Evolutionary conservation across 768 basidiomycete species (phyloP).

Genomic region (Mycena venus): DNA sequence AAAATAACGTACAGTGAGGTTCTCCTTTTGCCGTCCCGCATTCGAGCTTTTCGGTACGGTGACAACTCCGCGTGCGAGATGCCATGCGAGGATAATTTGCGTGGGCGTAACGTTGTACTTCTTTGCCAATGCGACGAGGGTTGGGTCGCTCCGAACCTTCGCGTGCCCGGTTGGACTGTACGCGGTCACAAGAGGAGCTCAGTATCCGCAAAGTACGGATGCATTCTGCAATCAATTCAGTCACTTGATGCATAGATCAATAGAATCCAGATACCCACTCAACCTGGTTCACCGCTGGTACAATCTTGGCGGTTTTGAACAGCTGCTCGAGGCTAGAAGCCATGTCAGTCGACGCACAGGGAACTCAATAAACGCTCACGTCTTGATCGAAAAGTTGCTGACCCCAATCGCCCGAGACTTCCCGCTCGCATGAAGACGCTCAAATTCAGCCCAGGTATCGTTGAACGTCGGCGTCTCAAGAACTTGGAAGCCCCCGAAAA

Average conservation of each 20-base stretch:
- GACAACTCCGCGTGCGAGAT: too few species aligned
- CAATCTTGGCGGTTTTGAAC: constrained; percentile 54
- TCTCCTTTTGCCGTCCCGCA: too few species aligned
- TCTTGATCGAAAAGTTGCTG: constrained; percentile 72
- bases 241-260: neutral
- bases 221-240: constrained; percentile 46
- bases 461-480: constrained; percentile 51
- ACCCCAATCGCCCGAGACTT: constrained; percentile 68
- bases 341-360: neutral
- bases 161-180: constrained; percentile 64
- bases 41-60: too few species aligned
- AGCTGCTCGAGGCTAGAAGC: constrained; percentile 53
- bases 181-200: constrained; percentile 59
- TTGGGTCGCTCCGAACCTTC: constrained; percentile 59
- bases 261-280: constrained; percentile 47
- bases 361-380: constrained; percentile 44
- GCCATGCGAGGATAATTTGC: constrained; percentile 64
- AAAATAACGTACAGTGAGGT: too few species aligned
- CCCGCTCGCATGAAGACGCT: constrained; percentile 61
- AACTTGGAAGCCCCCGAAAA: constrained; percentile 34
- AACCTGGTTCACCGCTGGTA: too few species aligned
- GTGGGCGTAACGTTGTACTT: constrained; percentile 62
- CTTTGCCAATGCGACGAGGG: constrained; percentile 57
- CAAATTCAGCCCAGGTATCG: constrained; percentile 65
- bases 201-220: too few species aligned